A percentile compares a stretch with the other conserved stretches of the same genome.
phyloP scores from a whole-genome alignment of 2,329 filamentous ascomycete species.

The Botrytis porri region DNA sequence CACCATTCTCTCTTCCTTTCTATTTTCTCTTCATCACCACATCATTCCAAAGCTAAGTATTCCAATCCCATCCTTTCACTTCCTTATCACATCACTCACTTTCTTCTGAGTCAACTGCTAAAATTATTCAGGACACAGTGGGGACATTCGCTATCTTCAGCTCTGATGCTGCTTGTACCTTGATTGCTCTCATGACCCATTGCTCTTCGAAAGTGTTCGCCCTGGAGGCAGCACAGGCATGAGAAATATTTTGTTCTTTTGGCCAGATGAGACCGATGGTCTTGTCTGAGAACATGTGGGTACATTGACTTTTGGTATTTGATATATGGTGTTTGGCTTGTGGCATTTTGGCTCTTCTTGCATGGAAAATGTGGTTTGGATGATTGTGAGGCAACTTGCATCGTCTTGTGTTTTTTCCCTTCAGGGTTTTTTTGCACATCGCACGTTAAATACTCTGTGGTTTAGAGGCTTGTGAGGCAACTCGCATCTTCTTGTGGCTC shows the following conservation, averaged over 20 bases:
- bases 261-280: slow-evolving; percentile 2
- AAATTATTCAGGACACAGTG: background rate
- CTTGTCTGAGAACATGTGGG: background rate
- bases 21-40: background rate
- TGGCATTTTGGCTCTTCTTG: background rate
- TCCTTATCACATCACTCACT: background rate
- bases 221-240: background rate
- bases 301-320: background rate
- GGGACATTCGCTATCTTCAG: background rate
- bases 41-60: background rate
- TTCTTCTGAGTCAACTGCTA: background rate
- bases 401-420: background rate
- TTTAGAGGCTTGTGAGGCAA: background rate
- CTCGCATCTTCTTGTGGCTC: background rate
- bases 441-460: background rate
- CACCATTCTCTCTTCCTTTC: background rate
- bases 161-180: background rate
- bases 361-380: background rate
- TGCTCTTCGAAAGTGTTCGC: background rate
- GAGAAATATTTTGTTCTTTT: background rate
- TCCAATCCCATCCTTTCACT: background rate
- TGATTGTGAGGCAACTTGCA: background rate
- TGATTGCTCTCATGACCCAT: background rate
- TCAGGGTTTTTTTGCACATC: background rate
- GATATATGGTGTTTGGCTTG: background rate